Base-by-base conservation (phyloP, 805 yeast genomes). In the Spathaspora girioi region DNA sequence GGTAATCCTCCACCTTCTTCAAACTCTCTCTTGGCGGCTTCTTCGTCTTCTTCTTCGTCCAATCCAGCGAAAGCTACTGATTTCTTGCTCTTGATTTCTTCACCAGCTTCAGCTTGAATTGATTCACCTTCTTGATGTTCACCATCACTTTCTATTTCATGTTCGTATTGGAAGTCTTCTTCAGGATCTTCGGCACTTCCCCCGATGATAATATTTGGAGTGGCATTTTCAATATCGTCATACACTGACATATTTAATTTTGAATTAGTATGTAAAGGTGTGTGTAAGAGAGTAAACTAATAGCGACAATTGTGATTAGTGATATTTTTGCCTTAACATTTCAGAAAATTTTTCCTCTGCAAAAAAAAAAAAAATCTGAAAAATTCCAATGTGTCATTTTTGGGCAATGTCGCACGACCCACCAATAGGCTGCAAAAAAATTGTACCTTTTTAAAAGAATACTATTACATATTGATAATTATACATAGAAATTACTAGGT, bases 1-100 rank as follows among this genome's bases (percentile, higher is more conserved):
- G 99, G 99, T 53, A 94, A 81, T 49, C 99, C 99, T 53, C 98
- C 98, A 69, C 98, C 97, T 71, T 90, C 98, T 78, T 89, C 96
- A 62, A 94, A 92, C 69, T 93, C 97, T 65, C 83, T 79, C 63
- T 79, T 78, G 63, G 90, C 85, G 54, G 79, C 81, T 69, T 87
- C 96, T 65, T 86, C 96, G 46, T 79, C 87, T 54, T 79, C 82
- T 56, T 83, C 89, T 44, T 79, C 80, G 51, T 76, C 83, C 47
- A 85, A 89, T 31, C 84, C 68, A 38, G 91, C 91, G 68, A 92
- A 92, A 5, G 94, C 81, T 46, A 93, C 98, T 29, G 85, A 76
- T 71, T 92, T 92, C 73, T 86, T 80, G 43, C 64, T 70, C 50
- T 63, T 66, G 15, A 43, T 50, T 44, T 70, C 74, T 47, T 66